Evolutionary conservation across 352 stramenopile species (phyloP).

Genomic region (Pythium dissimile): DNA sequence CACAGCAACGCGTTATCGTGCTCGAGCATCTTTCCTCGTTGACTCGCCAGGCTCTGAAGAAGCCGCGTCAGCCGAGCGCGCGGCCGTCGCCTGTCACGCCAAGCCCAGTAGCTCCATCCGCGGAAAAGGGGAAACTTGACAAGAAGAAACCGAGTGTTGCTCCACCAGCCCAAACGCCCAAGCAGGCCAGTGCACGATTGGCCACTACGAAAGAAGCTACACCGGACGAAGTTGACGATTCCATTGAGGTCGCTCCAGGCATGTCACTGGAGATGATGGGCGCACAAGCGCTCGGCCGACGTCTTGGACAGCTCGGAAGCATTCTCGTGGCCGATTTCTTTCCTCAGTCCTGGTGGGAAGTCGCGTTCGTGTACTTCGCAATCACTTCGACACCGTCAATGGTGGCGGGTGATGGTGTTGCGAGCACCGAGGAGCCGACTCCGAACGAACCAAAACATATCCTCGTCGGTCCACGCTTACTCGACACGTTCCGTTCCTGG

Average conservation of each 20-base stretch:
- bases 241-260: conserved; percentile 13
- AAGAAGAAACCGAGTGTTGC: conserved; percentile 14
- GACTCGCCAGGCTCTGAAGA: conserved; percentile 8
- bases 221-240: conserved; percentile 1
- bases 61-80: neutral
- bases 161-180: neutral
- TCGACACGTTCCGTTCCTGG: conserved; percentile 24
- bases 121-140: conserved; percentile 21
- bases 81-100: neutral
- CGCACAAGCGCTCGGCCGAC: conserved; percentile 14
- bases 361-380: conserved; percentile 21
- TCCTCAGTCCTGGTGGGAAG: conserved; percentile 25
- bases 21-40: conserved; percentile 36
- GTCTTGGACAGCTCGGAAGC: neutral
- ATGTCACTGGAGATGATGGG: conserved; percentile 24
- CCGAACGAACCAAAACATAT: conserved; percentile 5
- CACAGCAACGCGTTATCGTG: conserved; percentile 35
- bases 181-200: neutral
- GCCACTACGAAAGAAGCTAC: neutral
- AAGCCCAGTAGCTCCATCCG: neutral
- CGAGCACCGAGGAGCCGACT: no score
- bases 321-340: conserved; percentile 15
- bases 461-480: conserved; percentile 19
- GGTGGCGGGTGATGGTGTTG: no score
- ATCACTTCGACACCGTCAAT: neutral